A percentile compares a stretch with the other conserved stretches of the same genome.
Evolutionary conservation across 1,139 yeast genomes (phyloP).

Genomic region (Yamadazyma aaseri): DNA sequence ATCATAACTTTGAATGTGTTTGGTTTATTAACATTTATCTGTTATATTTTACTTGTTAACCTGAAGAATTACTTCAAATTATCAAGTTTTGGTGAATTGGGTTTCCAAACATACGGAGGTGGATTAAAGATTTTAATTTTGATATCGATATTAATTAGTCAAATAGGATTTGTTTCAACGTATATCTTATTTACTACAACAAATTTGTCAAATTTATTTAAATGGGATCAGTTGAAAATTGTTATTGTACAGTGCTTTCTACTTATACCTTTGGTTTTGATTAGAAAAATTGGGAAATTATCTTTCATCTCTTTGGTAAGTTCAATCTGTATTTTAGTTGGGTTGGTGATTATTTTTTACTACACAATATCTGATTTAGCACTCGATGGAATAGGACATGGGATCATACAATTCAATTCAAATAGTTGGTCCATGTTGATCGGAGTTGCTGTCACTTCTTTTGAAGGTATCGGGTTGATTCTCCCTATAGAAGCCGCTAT

Average conservation of each 20-base stretch:
- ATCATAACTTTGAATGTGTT: conserved; percentile 51
- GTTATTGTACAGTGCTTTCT: conserved; percentile 57
- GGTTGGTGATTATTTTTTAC: conserved; percentile 61
- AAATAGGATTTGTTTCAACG: conserved; percentile 76
- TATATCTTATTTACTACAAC: conserved; percentile 73
- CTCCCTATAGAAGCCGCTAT: conserved; percentile 77
- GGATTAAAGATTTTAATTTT: conserved; percentile 59
- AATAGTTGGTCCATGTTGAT: conserved; percentile 69
- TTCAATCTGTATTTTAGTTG: conserved; percentile 62
- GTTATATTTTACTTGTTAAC: conserved; percentile 60
- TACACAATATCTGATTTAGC: conserved; percentile 51
- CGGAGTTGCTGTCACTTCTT: conserved; percentile 80
- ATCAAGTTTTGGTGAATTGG: conserved; percentile 77
- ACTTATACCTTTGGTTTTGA: conserved; percentile 66
- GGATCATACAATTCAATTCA: conserved; percentile 51
- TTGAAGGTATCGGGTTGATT: conserved; percentile 78
- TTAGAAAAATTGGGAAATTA: conserved; percentile 69
- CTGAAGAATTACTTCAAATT: conserved; percentile 58
- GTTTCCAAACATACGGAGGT: conserved; percentile 58
- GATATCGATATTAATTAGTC: conserved; percentile 63
- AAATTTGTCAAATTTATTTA: conserved; percentile 52
- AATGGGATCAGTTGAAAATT: conserved; percentile 16
- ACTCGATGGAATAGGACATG: conserved; percentile 49
- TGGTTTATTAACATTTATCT: conserved; percentile 67
- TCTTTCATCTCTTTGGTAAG: conserved; percentile 68